These are phyloP conservation scores for Globisporangium camurandrum DNA, from an alignment of 352 stramenopile species.

Conservation along the genomic window DNA sequence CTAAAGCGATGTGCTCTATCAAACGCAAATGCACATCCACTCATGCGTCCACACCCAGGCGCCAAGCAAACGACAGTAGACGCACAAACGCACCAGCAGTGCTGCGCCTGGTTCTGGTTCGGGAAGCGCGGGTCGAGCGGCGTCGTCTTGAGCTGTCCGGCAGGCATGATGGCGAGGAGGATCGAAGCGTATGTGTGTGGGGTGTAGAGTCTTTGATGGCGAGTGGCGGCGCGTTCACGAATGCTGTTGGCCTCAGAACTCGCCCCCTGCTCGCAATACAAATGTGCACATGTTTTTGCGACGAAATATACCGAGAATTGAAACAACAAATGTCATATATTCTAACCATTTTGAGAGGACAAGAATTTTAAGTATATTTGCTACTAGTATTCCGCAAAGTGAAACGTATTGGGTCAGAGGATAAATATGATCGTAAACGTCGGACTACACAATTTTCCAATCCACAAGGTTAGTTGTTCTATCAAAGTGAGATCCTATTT, in stretches of 20 bases:
- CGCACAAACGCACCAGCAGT: conserved; percentile 73
- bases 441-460: too few species aligned
- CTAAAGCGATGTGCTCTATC: neutral
- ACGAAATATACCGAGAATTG: neutral
- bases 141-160: conserved; percentile 72
- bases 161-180: conserved; percentile 34
- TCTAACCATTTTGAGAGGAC: too few species aligned
- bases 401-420: too few species aligned
- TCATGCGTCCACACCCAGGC: neutral
- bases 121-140: conserved; percentile 82
- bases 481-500: too few species aligned
- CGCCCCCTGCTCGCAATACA: neutral
- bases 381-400: too few species aligned
- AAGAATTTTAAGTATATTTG: too few species aligned
- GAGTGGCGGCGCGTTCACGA: conserved; percentile 16
- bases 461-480: too few species aligned
- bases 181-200: too few species aligned
- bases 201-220: neutral
- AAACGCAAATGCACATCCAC: too few species aligned
- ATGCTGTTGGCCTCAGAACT: conserved; percentile 5
- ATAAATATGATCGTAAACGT: too few species aligned
- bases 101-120: conserved; percentile 84
- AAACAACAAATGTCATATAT: too few species aligned
- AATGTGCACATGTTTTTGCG: neutral
- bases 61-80: too few species aligned